phyloP scores from a whole-genome alignment of 805 yeast genomes.

The Jamesozyma lodderae region DNA sequence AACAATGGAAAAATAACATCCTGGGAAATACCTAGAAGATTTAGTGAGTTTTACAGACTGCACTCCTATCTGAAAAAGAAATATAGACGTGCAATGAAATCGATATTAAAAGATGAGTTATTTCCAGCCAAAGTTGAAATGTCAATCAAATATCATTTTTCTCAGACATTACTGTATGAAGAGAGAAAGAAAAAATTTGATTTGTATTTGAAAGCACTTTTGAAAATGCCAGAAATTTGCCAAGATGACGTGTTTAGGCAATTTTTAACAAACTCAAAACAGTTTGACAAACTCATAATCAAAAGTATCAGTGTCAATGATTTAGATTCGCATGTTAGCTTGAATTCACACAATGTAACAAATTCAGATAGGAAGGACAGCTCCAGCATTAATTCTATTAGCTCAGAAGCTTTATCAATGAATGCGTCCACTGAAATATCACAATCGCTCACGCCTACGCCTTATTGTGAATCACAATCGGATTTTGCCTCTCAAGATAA shows the following conservation, averaged over 20 bases:
- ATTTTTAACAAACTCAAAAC: constrained; percentile 46
- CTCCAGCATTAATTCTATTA: neutral
- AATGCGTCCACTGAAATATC: no score
- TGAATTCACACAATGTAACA: no score
- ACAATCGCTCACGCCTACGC: no score
- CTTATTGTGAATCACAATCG: no score
- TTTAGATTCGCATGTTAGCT: neutral
- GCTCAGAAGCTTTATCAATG: constrained; percentile 3
- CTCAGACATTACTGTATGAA: constrained; percentile 49
- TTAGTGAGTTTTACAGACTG: constrained; percentile 69
- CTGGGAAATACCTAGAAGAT: constrained; percentile 88
- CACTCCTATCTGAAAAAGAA: constrained; percentile 51
- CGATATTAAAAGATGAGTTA: constrained; percentile 30
- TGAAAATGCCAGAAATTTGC: constrained; percentile 62
- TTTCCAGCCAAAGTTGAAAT: constrained; percentile 45
- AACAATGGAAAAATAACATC: constrained; percentile 50
- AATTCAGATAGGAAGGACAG: neutral
- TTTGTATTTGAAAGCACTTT: constrained; percentile 46
- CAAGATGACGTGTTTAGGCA: constrained; percentile 61
- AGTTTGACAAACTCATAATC: constrained; percentile 5
- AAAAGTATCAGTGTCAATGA: neutral
- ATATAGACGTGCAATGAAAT: constrained; percentile 23
- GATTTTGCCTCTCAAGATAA: no score
- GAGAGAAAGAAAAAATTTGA: constrained; percentile 55
- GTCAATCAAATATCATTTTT: constrained; percentile 57